Conservation (phyloP, 495 filamentous ascomycete genomes). For the Pseudomonodictys pantanalensis region DNA sequence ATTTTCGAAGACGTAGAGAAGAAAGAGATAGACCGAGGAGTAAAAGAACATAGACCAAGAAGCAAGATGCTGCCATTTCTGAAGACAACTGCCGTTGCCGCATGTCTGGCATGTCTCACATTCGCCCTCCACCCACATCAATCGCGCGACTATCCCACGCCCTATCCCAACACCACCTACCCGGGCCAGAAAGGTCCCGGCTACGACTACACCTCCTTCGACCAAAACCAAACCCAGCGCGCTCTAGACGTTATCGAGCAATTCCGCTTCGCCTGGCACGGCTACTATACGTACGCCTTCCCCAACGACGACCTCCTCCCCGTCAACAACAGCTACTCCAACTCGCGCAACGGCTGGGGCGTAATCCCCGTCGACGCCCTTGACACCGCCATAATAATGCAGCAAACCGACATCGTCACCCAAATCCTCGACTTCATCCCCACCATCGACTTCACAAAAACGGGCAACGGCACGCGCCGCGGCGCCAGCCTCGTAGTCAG, state of each 20-base stretch:
- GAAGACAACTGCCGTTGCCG: neutral
- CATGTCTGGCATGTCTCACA: neutral
- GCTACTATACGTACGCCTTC: conserved; percentile 22
- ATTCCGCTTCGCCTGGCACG: conserved; percentile 24
- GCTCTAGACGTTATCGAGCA: conserved; percentile 22
- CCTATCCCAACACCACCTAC: conserved; percentile 16
- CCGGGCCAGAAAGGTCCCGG: conserved; percentile 20
- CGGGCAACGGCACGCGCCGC: conserved; percentile 32
- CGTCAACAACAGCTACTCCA: conserved; percentile 21
- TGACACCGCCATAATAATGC: conserved; percentile 78
- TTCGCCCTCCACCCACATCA: neutral
- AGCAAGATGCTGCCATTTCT: too few relatives aligned
- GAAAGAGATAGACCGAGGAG: too few relatives aligned
- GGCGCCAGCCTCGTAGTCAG: conserved; percentile 50
- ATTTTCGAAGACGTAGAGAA: neutral
- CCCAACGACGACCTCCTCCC: conserved; percentile 19
- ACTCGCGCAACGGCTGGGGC: conserved; percentile 73
- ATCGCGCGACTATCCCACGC: neutral
- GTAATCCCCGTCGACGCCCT: conserved; percentile 82
- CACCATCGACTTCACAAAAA: conserved; percentile 65
- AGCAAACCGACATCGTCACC: conserved; percentile 60
- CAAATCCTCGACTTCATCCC: conserved; percentile 67
- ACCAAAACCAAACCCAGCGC: conserved; percentile 18
- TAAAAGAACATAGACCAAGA: too few relatives aligned
- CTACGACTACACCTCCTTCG: conserved; percentile 22